Conservation (phyloP, 805 yeast species). For the Grigorovia transvaalensis region DNA sequence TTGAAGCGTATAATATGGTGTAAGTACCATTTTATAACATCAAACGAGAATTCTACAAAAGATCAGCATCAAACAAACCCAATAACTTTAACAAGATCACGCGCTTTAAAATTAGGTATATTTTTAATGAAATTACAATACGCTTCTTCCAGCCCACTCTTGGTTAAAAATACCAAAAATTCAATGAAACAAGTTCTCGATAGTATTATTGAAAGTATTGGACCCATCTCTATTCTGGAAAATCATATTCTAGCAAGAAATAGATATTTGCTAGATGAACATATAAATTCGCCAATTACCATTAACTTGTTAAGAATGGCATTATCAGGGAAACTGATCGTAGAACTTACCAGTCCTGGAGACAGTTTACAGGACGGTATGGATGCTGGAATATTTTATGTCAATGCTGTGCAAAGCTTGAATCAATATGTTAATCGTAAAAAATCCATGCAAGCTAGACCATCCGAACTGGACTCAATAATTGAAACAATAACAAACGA, state of each 20-base stretch:
- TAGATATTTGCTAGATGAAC: constrained; percentile 35
- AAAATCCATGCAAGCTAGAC: constrained; percentile 68
- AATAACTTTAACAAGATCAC: constrained; percentile 27
- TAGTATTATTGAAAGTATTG: constrained; percentile 56
- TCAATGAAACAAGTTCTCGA: constrained; percentile 71
- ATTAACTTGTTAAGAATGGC: constrained; percentile 38
- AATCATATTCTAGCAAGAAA: constrained; percentile 39
- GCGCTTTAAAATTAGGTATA: constrained; percentile 23
- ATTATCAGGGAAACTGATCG: constrained; percentile 39
- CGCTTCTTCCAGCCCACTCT: constrained; percentile 46
- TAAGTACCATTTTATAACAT: constrained; percentile 56
- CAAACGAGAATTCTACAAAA: constrained; percentile 51
- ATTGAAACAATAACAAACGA: constrained; percentile 57
- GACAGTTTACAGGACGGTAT: constrained; percentile 42
- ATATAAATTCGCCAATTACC: constrained; percentile 38
- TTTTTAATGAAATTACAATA: constrained; percentile 31
- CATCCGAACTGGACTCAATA: constrained; percentile 71
- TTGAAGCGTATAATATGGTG: constrained; percentile 72
- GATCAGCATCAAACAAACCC: constrained; percentile 51
- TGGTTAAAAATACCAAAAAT: constrained; percentile 44
- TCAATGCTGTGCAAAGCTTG: constrained; percentile 25
- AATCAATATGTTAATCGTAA: constrained; percentile 45
- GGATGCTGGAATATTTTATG: constrained; percentile 49
- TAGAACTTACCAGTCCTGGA: constrained; percentile 24
- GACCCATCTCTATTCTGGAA: constrained; percentile 44